These are phyloP conservation scores for Candida mesenterica DNA, from an alignment of 1,139 yeast species.

Conservation along the genomic window DNA sequence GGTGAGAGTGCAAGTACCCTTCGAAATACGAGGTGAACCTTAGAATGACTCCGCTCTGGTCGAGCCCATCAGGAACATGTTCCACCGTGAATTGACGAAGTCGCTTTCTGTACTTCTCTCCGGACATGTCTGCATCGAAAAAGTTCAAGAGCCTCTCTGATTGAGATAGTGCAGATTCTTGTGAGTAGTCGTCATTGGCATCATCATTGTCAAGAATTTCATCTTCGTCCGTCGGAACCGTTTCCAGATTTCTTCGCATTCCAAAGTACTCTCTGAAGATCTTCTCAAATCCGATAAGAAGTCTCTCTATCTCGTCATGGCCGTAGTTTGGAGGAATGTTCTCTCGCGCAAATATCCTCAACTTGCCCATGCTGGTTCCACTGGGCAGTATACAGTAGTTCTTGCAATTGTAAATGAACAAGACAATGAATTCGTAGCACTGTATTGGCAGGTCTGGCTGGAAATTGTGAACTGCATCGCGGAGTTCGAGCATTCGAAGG, in stretches of 20 bases:
- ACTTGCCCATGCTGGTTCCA: not conserved
- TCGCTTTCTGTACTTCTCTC: not conserved
- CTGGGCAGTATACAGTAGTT: not conserved
- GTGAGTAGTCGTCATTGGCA: not conserved
- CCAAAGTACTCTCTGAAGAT: not conserved
- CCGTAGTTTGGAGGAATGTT: not conserved
- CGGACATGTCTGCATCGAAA: not conserved
- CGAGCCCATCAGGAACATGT: not conserved
- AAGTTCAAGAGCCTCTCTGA: not conserved
- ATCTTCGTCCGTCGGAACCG: not conserved
- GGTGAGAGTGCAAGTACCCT: not conserved
- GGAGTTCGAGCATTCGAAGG: not conserved
- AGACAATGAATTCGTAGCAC: not conserved
- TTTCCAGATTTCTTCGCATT: not conserved
- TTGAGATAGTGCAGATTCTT: not conserved
- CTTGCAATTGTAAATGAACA: not conserved
- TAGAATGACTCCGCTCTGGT: not conserved
- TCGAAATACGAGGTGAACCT: not conserved
- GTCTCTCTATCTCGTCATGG: not conserved
- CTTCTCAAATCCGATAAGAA: not conserved
- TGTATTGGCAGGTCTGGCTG: not conserved
- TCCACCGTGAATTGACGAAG: not conserved
- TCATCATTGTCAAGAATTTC: not conserved
- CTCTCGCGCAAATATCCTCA: not conserved
- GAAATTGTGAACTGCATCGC: not conserved